Evolutionary conservation across 108 stramenopile species (phyloP).

Genomic region (Poteriospumella lacustris): DNA sequence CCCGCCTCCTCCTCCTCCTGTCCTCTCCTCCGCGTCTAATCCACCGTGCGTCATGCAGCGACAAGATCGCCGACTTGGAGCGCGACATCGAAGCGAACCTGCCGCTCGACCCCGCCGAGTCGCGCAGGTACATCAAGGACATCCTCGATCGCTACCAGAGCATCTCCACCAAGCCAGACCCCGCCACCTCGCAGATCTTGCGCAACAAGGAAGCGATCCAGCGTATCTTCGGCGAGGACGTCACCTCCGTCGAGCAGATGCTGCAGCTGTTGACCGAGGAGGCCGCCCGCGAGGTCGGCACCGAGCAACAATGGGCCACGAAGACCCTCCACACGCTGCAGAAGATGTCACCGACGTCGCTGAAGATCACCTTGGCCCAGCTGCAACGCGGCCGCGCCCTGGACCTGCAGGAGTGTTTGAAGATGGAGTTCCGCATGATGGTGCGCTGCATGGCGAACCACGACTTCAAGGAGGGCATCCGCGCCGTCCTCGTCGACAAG

Average conservation of each 20-base stretch:
- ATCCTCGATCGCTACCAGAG: not conserved
- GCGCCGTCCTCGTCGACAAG: constrained; percentile 86
- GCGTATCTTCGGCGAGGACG: constrained; percentile 39
- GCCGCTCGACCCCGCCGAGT: constrained; percentile 43
- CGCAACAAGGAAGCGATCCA: not conserved
- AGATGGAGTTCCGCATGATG: constrained; percentile 69
- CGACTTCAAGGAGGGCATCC: constrained; percentile 95
- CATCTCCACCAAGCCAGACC: not conserved
- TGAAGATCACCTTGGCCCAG: constrained; percentile 28
- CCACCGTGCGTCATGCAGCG: not conserved
- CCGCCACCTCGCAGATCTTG: not conserved
- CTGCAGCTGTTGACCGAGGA: not conserved
- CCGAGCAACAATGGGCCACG: constrained; percentile 57
- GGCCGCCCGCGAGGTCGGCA: constrained; percentile 2
- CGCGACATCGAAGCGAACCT: constrained; percentile 27
- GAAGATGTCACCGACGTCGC: constrained; percentile 71
- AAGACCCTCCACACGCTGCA: constrained; percentile 58
- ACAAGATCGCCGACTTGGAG: not conserved
- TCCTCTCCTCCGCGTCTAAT: constrained; percentile 14
- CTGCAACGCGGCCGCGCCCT: constrained; percentile 21
- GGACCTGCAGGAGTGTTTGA: constrained; percentile 26
- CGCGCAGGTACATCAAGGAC: not conserved
- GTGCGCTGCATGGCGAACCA: constrained; percentile 31
- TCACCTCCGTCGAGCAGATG: not conserved
- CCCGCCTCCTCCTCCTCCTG: constrained; percentile 57